Conservation (phyloP, 2,329 filamentous ascomycete species). For the Fusarium subglutinans region DNA sequence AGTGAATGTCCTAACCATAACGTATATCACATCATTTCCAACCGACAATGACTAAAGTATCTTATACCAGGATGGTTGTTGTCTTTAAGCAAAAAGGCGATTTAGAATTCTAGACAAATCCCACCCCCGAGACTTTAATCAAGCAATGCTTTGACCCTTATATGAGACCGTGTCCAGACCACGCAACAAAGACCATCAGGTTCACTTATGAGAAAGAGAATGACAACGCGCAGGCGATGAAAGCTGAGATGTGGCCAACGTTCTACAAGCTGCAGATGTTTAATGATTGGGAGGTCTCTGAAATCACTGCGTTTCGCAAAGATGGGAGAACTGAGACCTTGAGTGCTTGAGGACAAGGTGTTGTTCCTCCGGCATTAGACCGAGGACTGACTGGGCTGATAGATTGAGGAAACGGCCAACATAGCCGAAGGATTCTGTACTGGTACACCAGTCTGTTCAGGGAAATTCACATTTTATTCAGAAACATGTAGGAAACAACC, state of each 20-base stretch:
- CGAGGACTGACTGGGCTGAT: fast-evolving
- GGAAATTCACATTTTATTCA: fast-evolving
- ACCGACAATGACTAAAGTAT: neutral
- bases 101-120: neutral
- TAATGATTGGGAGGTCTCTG: neutral
- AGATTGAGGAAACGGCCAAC: fast-evolving
- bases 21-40: fast-evolving
- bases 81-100: neutral
- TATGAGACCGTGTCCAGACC: neutral
- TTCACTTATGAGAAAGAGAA: neutral
- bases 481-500: fast-evolving
- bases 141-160: neutral
- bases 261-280: neutral
- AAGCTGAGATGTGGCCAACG: neutral
- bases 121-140: neutral
- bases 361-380: fast-evolving
- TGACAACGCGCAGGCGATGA: neutral
- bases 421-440: fast-evolving
- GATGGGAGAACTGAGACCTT: neutral
- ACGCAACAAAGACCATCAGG: neutral
- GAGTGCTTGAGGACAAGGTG: fast-evolving
- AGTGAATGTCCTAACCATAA: fast-evolving
- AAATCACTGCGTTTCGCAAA: neutral
- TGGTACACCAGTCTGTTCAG: fast-evolving
- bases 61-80: neutral